Base-by-base conservation (phyloP, 371 early-diverging fungal genomes). In the Synchytrium microbalum region DNA sequence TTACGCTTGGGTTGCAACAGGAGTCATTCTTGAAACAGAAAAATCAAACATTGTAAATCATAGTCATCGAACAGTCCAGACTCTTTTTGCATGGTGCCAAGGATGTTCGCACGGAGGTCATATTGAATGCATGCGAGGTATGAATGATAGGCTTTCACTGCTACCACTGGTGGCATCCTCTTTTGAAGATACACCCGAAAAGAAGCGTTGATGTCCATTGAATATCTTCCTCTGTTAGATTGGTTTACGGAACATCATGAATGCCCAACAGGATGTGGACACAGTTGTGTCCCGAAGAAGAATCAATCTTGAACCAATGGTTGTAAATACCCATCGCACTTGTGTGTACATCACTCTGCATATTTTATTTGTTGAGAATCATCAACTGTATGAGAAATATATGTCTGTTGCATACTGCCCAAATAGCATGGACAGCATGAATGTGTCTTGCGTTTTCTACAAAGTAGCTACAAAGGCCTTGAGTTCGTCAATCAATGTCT, bases 31-130 rank as follows among this genome's bases (percentile, higher is more conserved):
- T 0, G 25, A n/a, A 56, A 28, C 28, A 32, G 32, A 31, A 54
- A 65, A 32, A 1, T 30, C n/a, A n/a, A n/a, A n/a, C n/a, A n/a
- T n/a, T n/a, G n/a, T n/a, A 30, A 2, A 63, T 25, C 30, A 31
- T 52, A 78, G 78, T 61, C 78, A 69, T 54, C 63, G 57, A 29
- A 57, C 72, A 3, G 76, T 73, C 5, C 64, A 65, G 30, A 76
- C 76, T 0, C 61, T 64, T 13, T 77, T 72, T 51, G 52, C 63
- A 5, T 78, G 79, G 78, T 79, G 78, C 58, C 73, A 72, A 32
- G 68, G 68, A 0, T 79, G 79, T 64, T 56, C 64, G 8, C 79
- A 79, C 62, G 79, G 78, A 51, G 79, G 79, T 3, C 79, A 78
- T 63, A 31, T 75, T 27, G 56, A 62, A 23, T 78, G 79, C 57